Conservation (phyloP, 2,329 filamentous ascomycete genomes). For the Ceratocystis eucalypticola region DNA sequence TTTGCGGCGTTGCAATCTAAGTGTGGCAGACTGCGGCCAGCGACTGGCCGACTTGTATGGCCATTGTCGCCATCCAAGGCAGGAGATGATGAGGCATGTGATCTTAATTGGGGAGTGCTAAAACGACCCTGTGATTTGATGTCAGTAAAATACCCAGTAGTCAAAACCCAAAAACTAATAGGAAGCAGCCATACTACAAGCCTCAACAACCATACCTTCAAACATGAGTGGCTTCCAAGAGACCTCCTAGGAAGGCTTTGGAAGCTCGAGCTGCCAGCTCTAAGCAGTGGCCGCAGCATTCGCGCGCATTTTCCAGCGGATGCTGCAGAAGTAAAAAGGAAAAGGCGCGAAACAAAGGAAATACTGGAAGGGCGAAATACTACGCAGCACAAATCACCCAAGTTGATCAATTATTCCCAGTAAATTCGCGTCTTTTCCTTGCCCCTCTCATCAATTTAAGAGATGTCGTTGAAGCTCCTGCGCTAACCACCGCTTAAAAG, state of each 20-base stretch:
- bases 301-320: conserved; percentile 13
- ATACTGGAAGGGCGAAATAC: background rate
- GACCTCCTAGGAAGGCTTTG: background rate
- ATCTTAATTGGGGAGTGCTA: background rate
- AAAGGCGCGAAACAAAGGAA: background rate
- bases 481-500: conserved; percentile 1
- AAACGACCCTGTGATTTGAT: background rate
- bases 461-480: conserved; percentile 1
- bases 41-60: background rate
- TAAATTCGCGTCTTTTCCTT: background rate
- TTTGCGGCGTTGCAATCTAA: background rate
- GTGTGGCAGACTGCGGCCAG: background rate
- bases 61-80: background rate
- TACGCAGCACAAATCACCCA: background rate
- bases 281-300: conserved; percentile 14
- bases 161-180: background rate
- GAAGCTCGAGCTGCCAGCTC: conserved; percentile 13
- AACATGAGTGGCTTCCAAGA: background rate
- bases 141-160: background rate
- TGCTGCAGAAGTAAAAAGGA: conserved; percentile 1
- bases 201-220: background rate
- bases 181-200: too few species aligned
- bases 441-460: background rate
- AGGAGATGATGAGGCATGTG: background rate
- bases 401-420: background rate